Conservation (phyloP, 768 basidiomycete species). For the Lactarius tabidus region DNA sequence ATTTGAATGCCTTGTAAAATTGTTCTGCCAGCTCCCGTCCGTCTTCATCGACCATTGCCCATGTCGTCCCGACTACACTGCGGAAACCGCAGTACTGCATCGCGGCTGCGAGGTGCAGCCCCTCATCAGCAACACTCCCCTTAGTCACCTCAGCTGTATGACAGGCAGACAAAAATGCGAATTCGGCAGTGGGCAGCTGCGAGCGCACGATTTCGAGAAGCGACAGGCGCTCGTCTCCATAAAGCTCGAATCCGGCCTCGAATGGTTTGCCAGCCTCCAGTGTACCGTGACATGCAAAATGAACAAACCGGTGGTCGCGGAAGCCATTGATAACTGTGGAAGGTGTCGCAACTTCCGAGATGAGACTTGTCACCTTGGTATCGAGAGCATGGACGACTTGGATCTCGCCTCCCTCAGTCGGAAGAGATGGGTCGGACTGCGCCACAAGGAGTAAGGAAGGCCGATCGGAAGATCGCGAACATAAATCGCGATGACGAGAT, state of each 20-base stretch:
- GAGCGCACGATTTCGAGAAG: not conserved
- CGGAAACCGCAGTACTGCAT: conserved; percentile 17
- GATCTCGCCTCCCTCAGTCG: too few relatives aligned
- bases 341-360: not conserved
- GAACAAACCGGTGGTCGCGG: not conserved
- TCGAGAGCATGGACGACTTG: too few relatives aligned
- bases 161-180: conserved; percentile 11
- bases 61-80: conserved; percentile 19
- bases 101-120: not conserved
- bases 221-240: not conserved
- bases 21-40: conserved; percentile 13
- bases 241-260: not conserved
- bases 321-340: not conserved
- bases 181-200: conserved; percentile 1
- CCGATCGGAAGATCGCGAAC: not conserved
- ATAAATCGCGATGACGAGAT: not conserved
- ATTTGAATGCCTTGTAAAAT: conserved; percentile 7
- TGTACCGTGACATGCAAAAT: conserved; percentile 10
- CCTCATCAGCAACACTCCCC: conserved; percentile 1
- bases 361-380: too few relatives aligned
- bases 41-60: conserved; percentile 13
- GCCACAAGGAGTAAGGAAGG: not conserved
- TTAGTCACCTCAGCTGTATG: not conserved
- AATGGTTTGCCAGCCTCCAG: not conserved
- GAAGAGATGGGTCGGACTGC: too few relatives aligned